A percentile compares a stretch with the other conserved stretches of the same genome.
phyloP scores from a whole-genome alignment of 208 protist species.

The Tritrichomonas musculus region DNA sequence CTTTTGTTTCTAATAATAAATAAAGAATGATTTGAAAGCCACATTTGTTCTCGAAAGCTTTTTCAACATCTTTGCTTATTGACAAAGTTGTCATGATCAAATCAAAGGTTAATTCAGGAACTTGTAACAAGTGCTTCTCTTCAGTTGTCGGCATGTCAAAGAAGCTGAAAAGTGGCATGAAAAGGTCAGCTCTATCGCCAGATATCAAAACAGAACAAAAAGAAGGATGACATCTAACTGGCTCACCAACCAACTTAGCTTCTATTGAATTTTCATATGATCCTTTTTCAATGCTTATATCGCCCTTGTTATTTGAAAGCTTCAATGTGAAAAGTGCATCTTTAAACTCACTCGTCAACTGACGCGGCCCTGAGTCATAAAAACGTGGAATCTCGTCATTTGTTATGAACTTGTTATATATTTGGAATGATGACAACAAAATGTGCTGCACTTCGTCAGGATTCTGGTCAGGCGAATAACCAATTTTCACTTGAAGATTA shows the following conservation, averaged over 20 bases:
- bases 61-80: not conserved
- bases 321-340: not conserved
- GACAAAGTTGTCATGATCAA: not conserved
- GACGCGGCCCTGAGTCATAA: too few species aligned
- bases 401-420: too few species aligned
- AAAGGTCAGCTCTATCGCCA: not conserved
- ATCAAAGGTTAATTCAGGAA: conserved; percentile 9
- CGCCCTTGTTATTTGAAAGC: not conserved
- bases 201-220: not conserved
- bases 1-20: not conserved
- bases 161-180: not conserved
- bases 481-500: too few species aligned
- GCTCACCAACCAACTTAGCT: not conserved
- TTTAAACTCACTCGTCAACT: too few species aligned
- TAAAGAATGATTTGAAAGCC: not conserved
- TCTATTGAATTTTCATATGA: not conserved
- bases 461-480: too few species aligned
- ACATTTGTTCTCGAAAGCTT: not conserved
- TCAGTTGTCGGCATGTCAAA: not conserved
- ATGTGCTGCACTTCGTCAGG: too few species aligned
- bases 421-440: too few species aligned
- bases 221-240: not conserved
- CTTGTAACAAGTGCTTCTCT: not conserved
- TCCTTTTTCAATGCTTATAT: not conserved
- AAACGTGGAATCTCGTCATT: too few species aligned